A percentile compares a stretch with the other conserved stretches of the same genome.
phyloP scores from a whole-genome alignment of 208 protist species.

The Naegleria fowleri region DNA sequence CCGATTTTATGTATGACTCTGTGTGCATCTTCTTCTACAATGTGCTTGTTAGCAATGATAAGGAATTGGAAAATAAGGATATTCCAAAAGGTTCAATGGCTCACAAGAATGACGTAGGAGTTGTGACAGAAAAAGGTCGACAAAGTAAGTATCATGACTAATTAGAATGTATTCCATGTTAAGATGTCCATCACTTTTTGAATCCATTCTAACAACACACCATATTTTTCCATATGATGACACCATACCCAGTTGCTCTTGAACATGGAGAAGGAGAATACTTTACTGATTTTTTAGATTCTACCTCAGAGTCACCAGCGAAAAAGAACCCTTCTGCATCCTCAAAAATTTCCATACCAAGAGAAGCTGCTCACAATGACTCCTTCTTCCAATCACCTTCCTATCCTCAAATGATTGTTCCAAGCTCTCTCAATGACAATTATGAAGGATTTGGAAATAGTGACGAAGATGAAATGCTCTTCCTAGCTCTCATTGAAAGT shows the following conservation, averaged over 20 bases:
- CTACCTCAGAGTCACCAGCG: neutral
- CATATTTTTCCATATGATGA: too few species aligned
- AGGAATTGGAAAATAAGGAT: neutral
- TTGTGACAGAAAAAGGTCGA: neutral
- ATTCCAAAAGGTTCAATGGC: slow-evolving; percentile 17
- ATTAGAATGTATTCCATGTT: too few species aligned
- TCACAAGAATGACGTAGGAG: slow-evolving; percentile 7
- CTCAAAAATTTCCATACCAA: neutral
- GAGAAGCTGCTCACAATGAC: neutral
- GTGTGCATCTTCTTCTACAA: slow-evolving; percentile 66
- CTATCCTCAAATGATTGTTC: neutral
- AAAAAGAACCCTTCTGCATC: neutral
- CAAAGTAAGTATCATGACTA: neutral
- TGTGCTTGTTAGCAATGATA: neutral
- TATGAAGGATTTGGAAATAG: neutral
- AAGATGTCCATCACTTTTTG: too few species aligned
- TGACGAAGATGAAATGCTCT: neutral
- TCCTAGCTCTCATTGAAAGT: neutral
- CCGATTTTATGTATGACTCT: slow-evolving; percentile 58
- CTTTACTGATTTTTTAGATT: neutral
- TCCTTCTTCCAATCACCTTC: neutral
- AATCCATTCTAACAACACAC: too few species aligned
- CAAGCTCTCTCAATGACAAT: neutral
- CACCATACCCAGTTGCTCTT: neutral
- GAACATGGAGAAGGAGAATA: neutral